Base-by-base conservation (phyloP, 768 basidiomycete genomes). In the Agaricus subrufescens region DNA sequence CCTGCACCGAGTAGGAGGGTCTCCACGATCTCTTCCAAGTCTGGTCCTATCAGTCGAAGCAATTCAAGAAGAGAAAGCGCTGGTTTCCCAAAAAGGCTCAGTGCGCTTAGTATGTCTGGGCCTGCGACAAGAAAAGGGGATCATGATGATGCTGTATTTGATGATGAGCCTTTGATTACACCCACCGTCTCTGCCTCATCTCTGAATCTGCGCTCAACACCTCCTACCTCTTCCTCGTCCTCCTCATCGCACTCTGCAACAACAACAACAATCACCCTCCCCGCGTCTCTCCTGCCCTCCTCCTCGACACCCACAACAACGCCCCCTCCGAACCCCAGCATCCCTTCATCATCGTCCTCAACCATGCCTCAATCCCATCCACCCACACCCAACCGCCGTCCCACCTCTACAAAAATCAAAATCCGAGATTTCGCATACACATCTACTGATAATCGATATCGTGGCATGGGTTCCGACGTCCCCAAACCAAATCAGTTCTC, bases 361-460 rank as follows among this genome's bases (percentile, higher is more conserved):
- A 15, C n/a, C 46, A 1, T 14, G 26, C 23, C 19, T 23, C n/a
- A n/a, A 30, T 23, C 57, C 50, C 14, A 48, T 52, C 0, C 27
- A 48, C 26, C 25, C 27, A 48, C 27, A 15, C 30, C 30, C 3
- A 27, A 3, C 3, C 27, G 12, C 9, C 46, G 27, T 8, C 31
- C 46, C 2, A 48, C 46, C 12, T 29, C 27, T 8, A 34, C 31
- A 10, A 51, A 66, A n/a, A 70, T 78, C 64, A 69, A 70, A 47
- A 67, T 81, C 46, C 69, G 79, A 46, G 80, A 80, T 58, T 79
- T 73, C 61, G 73, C 70, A 8, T 78, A 69, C 57, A 45, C 66
- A 1, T 25, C 62, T 8, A 43, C 59, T 2, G 75, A 79, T 58
- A 70, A 71, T 60, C 67, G 77, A 26, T 69, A 75, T 66, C 39